Evolutionary conservation across 1,139 yeast species (phyloP).

Genomic region (Geotrichum reessii): DNA sequence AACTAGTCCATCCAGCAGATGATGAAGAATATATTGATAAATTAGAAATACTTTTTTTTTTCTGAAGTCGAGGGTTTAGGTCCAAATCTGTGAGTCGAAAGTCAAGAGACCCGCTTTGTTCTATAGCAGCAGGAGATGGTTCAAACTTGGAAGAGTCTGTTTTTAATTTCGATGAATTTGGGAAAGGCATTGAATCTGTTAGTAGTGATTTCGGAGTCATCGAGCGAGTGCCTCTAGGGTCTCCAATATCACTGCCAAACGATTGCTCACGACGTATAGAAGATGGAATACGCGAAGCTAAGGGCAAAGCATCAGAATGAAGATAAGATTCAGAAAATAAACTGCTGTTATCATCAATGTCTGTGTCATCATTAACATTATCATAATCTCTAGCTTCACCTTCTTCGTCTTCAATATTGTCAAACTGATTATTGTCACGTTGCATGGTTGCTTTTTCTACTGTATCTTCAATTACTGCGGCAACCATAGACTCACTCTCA

Average conservation of each 20-base stretch:
- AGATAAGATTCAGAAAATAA: slow-evolving; percentile 27
- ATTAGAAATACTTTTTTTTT: slow-evolving; percentile 15
- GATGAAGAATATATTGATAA: slow-evolving; percentile 13
- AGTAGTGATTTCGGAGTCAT: slow-evolving; percentile 15
- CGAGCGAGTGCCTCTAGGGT: slow-evolving; percentile 9
- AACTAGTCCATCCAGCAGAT: slow-evolving; percentile 14
- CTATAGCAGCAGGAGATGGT: slow-evolving; percentile 2
- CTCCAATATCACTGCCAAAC: slow-evolving; percentile 3
- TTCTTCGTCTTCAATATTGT: slow-evolving; percentile 16
- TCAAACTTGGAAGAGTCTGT: not conserved
- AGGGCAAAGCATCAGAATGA: slow-evolving; percentile 22
- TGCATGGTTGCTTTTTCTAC: slow-evolving; percentile 48
- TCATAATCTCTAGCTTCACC: slow-evolving; percentile 18
- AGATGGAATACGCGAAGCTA: slow-evolving; percentile 2
- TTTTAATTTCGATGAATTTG: not conserved
- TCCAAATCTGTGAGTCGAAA: slow-evolving; percentile 25
- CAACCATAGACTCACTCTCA: slow-evolving; percentile 73
- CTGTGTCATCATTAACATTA: slow-evolving; percentile 17
- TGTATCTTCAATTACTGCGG: slow-evolving; percentile 60
- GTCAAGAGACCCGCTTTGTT: slow-evolving; percentile 9
- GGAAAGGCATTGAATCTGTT: slow-evolving; percentile 7
- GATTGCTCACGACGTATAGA: not conserved
- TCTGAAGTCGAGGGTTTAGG: slow-evolving; percentile 20
- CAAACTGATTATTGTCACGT: slow-evolving; percentile 22
- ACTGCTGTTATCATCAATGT: slow-evolving; percentile 15